These are phyloP conservation scores for Suhomyces tanzawaensis DNA, from an alignment of 805 yeast genomes.

Conservation along the genomic window DNA sequence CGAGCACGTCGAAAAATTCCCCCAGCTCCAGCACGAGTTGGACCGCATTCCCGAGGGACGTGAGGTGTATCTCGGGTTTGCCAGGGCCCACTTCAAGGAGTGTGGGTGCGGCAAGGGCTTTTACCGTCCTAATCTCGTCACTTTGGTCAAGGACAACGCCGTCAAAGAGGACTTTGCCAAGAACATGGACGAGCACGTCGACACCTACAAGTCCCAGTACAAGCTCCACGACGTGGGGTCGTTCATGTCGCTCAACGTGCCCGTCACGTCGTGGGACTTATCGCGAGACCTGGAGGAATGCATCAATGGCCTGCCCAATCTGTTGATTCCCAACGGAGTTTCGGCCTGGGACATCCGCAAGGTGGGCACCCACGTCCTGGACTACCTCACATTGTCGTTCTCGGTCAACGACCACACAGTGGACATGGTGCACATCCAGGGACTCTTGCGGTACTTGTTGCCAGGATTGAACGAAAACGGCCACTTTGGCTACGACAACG, in stretches of 20 bases:
- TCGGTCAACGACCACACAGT: slow-evolving; percentile 40
- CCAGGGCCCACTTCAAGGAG: slow-evolving; percentile 34
- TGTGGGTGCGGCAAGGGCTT: slow-evolving; percentile 40
- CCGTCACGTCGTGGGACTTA: slow-evolving; percentile 13
- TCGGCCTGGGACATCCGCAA: slow-evolving; percentile 11
- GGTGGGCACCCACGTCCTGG: slow-evolving; percentile 6
- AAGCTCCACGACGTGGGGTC: slow-evolving; percentile 14
- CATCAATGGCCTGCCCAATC: slow-evolving; percentile 16
- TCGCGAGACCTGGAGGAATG: slow-evolving; percentile 14
- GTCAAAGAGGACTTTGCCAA: not conserved
- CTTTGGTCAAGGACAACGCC: slow-evolving; percentile 14
- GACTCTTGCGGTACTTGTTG: slow-evolving; percentile 20
- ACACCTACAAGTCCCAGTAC: slow-evolving; percentile 2
- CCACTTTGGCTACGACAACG: slow-evolving; percentile 21
- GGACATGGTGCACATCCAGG: slow-evolving; percentile 32
- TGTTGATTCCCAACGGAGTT: slow-evolving; percentile 22
- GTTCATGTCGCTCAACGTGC: slow-evolving; percentile 11
- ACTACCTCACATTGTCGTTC: slow-evolving; percentile 29
- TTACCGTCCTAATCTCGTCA: slow-evolving; percentile 39
- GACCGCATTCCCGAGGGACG: slow-evolving; percentile 20
- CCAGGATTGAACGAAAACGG: slow-evolving; percentile 6
- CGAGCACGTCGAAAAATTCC: slow-evolving; percentile 16
- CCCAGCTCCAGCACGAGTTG: slow-evolving; percentile 1
- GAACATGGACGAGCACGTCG: not conserved
- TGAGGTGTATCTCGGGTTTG: slow-evolving; percentile 41